A percentile compares a stretch with the other conserved stretches of the same genome.
phyloP scores from a whole-genome alignment of 2,329 filamentous ascomycete genomes.

The Penicillium palitans region DNA sequence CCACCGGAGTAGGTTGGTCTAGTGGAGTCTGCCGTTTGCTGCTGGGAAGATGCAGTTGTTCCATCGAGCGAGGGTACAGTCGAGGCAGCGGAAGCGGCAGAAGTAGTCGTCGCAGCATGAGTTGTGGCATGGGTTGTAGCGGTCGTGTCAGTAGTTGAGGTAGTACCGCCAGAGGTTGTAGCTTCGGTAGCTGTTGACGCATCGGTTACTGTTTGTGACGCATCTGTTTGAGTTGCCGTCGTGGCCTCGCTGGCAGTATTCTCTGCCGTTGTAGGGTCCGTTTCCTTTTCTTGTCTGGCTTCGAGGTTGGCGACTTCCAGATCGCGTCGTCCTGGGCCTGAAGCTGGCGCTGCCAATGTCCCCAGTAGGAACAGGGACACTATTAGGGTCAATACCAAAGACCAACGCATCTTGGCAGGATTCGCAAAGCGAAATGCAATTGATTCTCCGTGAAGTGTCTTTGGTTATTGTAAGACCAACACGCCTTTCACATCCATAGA shows the following conservation, averaged over 20 bases:
- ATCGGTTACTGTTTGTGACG: constrained; percentile 16
- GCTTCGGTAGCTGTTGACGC: constrained; percentile 11
- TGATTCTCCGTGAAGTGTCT: background rate
- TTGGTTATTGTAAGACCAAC: background rate
- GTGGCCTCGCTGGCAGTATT: constrained; percentile 5
- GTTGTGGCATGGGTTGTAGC: constrained; percentile 1
- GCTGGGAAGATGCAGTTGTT: constrained; percentile 12
- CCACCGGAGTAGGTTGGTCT: constrained; percentile 29
- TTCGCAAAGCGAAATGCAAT: background rate
- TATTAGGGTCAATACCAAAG: constrained; percentile 9
- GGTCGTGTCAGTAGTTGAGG: background rate
- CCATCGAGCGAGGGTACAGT: constrained; percentile 30
- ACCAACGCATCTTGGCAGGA: constrained; percentile 23
- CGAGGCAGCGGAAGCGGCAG: constrained; percentile 20
- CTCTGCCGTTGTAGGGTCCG: constrained; percentile 7
- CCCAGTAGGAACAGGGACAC: constrained; percentile 15
- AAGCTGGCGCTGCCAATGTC: constrained; percentile 19
- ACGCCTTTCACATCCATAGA: background rate
- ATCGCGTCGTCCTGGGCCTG: constrained; percentile 5
- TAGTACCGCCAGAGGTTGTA: constrained; percentile 12
- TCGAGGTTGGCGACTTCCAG: constrained; percentile 1
- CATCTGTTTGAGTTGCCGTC: constrained; percentile 13
- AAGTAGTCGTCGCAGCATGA: constrained; percentile 13
- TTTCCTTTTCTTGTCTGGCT: background rate
- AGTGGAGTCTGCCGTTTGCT: constrained; percentile 16